Percentiles rank a stretch among this genome's conserved stretches.
Evolutionary conservation across 805 yeast species (phyloP).

Genomic region (Hyphopichia homilentoma): DNA sequence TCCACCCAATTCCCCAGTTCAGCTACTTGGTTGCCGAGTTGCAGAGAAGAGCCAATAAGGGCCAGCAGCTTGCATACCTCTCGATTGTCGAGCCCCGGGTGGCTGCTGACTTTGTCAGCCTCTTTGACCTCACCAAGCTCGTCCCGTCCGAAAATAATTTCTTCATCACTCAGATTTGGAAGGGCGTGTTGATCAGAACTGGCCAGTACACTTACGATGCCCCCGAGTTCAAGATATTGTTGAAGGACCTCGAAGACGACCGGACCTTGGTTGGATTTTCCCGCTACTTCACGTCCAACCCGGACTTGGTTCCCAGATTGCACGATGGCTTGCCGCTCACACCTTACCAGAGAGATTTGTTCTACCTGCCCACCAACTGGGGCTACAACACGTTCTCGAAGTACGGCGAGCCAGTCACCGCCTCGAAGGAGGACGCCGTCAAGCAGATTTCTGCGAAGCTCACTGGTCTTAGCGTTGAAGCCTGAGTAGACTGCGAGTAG

Average conservation of each 20-base stretch:
- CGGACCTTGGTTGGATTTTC: constrained; percentile 44
- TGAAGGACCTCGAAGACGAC: constrained; percentile 11
- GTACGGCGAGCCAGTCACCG: constrained; percentile 1
- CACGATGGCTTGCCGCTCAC: constrained; percentile 31
- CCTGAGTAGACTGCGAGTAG: too few relatives aligned
- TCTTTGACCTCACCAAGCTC: too few relatives aligned
- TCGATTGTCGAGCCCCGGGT: constrained; percentile 35
- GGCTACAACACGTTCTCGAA: constrained; percentile 17
- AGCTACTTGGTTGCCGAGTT: constrained; percentile 27
- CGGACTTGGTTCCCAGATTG: constrained; percentile 38
- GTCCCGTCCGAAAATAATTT: too few relatives aligned
- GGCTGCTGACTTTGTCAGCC: constrained; percentile 18
- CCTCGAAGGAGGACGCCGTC: constrained; percentile 10
- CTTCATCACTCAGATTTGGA: constrained; percentile 28
- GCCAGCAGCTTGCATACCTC: constrained; percentile 31
- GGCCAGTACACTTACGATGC: constrained; percentile 15
- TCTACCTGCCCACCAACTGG: constrained; percentile 30
- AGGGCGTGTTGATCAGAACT: constrained; percentile 7
- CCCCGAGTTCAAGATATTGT: constrained; percentile 3
- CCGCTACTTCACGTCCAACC: constrained; percentile 41
- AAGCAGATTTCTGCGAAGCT: too few relatives aligned
- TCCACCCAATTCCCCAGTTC: constrained; percentile 20
- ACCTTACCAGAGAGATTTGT: constrained; percentile 35
- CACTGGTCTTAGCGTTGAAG: too few relatives aligned
- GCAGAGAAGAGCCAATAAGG: constrained; percentile 22